These are phyloP conservation scores for Takashimella koratensis DNA, from an alignment of 1,284 basidiomycete species.

Conservation along the genomic window DNA sequence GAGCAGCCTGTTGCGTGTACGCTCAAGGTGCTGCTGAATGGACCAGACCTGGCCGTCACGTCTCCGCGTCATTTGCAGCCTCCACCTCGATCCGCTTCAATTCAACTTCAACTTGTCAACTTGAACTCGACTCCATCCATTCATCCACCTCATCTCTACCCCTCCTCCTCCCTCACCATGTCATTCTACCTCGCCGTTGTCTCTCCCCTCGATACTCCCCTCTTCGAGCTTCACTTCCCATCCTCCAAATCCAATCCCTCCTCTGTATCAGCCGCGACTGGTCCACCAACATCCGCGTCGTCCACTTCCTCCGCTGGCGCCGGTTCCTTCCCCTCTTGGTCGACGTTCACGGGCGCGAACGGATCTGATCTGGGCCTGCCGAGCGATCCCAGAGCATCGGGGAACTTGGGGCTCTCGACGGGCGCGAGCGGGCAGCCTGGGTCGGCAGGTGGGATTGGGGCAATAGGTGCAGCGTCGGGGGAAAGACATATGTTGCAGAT, in stretches of 20 bases:
- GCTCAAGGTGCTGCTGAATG: too few relatives aligned
- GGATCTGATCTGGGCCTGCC: constrained; percentile 21
- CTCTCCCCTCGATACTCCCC: constrained; percentile 47
- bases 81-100: too few relatives aligned
- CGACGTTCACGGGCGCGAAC: constrained; percentile 37
- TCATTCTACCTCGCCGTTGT: constrained; percentile 51
- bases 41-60: too few relatives aligned
- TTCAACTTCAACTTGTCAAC: too few relatives aligned
- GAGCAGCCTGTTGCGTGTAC: too few relatives aligned
- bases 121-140: too few relatives aligned
- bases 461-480: constrained; percentile 30
- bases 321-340: constrained; percentile 45
- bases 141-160: background rate
- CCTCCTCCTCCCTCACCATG: constrained; percentile 23
- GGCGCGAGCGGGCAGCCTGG: constrained; percentile 6
- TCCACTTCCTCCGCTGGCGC: constrained; percentile 8
- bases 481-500: constrained; percentile 93
- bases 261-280: constrained; percentile 1
- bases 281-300: constrained; percentile 2
- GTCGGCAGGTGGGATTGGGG: constrained; percentile 4
- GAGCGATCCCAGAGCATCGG: constrained; percentile 5
- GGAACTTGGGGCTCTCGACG: constrained; percentile 5
- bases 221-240: constrained; percentile 46
- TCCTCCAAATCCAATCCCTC: constrained; percentile 31
- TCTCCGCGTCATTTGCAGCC: too few relatives aligned